Evolutionary conservation across 139 green algal genomes (phyloP).

Genomic region (Diplosphaera chodatii): DNA sequence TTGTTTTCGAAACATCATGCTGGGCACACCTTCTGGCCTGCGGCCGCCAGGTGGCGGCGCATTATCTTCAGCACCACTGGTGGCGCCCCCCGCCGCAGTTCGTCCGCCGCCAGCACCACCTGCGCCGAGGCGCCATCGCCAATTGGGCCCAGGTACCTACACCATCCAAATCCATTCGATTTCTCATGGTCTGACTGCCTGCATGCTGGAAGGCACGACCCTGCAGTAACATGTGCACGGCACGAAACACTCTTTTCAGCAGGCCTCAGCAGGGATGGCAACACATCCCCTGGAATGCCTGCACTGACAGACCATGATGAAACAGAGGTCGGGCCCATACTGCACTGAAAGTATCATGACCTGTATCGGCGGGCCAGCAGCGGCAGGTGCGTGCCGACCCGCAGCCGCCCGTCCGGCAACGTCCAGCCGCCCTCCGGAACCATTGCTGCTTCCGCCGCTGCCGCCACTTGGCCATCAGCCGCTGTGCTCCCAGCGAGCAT

Average conservation of each 20-base stretch:
- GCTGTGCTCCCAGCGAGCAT: no score
- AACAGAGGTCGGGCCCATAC: not conserved
- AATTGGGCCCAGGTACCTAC: constrained; percentile 28
- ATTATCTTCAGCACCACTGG: constrained; percentile 43
- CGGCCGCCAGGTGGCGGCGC: constrained; percentile 19
- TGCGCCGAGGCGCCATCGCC: constrained; percentile 28
- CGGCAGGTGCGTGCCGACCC: constrained; percentile 30
- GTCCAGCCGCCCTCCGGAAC: constrained; percentile 3
- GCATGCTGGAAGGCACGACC: no score
- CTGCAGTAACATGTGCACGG: no score
- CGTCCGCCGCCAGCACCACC: constrained; percentile 63
- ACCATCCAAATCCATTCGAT: no score
- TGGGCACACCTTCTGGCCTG: constrained; percentile 13
- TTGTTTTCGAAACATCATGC: no score
- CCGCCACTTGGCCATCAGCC: not conserved
- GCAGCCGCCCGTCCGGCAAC: constrained; percentile 31
- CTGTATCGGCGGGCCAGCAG: constrained; percentile 36
- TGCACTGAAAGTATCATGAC: not conserved
- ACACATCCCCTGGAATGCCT: no score
- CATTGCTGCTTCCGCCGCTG: not conserved
- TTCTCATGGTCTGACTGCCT: no score
- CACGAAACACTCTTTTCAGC: no score
- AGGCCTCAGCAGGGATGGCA: no score
- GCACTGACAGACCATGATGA: no score
- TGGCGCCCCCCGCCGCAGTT: constrained; percentile 3